Percentiles rank a stretch among this genome's conserved stretches.
These are phyloP conservation scores for Sherardia arvensis DNA, from an alignment of 257 asterid genomes.

Conservation along the genomic window DNA sequence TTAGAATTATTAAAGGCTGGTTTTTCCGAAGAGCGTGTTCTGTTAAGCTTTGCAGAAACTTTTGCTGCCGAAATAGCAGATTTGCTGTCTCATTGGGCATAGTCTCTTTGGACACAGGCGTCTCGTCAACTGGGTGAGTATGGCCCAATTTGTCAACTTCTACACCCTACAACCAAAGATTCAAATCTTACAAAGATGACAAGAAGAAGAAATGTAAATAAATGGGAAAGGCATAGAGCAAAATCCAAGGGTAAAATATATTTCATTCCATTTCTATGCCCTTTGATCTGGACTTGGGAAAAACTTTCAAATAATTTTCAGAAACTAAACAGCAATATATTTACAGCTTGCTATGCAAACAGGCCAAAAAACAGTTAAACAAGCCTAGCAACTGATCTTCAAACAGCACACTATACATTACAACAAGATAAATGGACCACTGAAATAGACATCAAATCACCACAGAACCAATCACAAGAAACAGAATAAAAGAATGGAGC, in stretches of 20 bases:
- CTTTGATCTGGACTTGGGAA: not conserved
- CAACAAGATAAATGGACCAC: not conserved
- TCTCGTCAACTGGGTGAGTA: slow-evolving; percentile 32
- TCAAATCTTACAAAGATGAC: slow-evolving; percentile 2
- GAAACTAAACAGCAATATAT: not conserved
- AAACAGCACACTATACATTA: not conserved
- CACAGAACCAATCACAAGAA: not conserved
- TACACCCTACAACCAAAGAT: slow-evolving; percentile 51
- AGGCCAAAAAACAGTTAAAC: not conserved
- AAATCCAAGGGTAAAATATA: not conserved
- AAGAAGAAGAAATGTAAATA: not conserved
- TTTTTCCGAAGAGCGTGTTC: slow-evolving; percentile 81
- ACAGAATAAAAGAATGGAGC: not conserved
- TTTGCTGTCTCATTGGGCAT: slow-evolving; percentile 35
- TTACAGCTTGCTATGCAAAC: not conserved
- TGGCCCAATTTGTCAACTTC: slow-evolving; percentile 43
- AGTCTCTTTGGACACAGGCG: slow-evolving; percentile 32
- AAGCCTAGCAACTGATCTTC: not conserved
- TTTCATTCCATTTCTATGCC: not conserved
- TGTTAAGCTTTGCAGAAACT: slow-evolving; percentile 53
- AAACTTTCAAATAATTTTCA: not conserved
- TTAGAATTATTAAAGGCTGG: slow-evolving; percentile 62
- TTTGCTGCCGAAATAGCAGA: slow-evolving; percentile 47
- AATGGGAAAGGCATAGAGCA: not conserved
- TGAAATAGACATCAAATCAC: not conserved